These are phyloP conservation scores for Pulveroboletus frians DNA, from an alignment of 768 basidiomycete species.

Conservation along the genomic window DNA sequence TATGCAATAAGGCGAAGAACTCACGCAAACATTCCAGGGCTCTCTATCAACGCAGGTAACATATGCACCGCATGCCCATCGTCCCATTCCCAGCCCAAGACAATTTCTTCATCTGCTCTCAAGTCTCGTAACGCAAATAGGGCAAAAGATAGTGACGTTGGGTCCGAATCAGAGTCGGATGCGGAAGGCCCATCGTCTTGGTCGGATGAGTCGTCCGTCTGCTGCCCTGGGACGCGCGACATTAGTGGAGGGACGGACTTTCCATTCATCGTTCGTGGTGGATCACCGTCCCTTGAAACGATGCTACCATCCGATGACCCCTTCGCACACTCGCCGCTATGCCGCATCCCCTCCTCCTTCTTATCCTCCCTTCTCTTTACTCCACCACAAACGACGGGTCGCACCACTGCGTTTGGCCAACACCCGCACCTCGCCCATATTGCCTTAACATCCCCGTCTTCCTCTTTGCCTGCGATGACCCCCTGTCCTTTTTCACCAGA, in stretches of 20 bases:
- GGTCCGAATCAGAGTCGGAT: conserved; percentile 23
- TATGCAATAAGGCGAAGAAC: conserved; percentile 23
- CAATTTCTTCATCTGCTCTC: conserved; percentile 75
- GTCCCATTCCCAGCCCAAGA: conserved; percentile 96
- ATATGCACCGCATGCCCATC: conserved; percentile 82
- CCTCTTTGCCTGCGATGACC: conserved; percentile 27
- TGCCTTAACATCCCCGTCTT: conserved; percentile 40
- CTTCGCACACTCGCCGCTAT: conserved; percentile 15
- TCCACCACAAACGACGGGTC: conserved; percentile 38
- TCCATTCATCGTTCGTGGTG: conserved; percentile 9
- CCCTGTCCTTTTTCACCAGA: background rate
- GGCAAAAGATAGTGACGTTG: conserved; percentile 58
- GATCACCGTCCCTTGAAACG: background rate
- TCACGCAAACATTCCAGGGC: conserved; percentile 54
- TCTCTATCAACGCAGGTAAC: conserved; percentile 61
- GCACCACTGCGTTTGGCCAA: conserved; percentile 42
- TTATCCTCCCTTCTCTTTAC: conserved; percentile 12
- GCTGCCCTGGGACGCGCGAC: conserved; percentile 8
- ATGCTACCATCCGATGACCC: conserved; percentile 1
- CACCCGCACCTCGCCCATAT: conserved; percentile 55
- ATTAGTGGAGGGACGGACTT: conserved; percentile 6
- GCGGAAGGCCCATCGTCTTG: conserved; percentile 13
- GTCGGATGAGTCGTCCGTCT: conserved; percentile 14
- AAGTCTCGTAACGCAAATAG: conserved; percentile 77
- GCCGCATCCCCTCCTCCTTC: conserved; percentile 17